A percentile compares a stretch with the other conserved stretches of the same genome.
Evolutionary conservation across 192 early-diverging fungal genomes (phyloP).

Genomic region (Linnemannia zychae): DNA sequence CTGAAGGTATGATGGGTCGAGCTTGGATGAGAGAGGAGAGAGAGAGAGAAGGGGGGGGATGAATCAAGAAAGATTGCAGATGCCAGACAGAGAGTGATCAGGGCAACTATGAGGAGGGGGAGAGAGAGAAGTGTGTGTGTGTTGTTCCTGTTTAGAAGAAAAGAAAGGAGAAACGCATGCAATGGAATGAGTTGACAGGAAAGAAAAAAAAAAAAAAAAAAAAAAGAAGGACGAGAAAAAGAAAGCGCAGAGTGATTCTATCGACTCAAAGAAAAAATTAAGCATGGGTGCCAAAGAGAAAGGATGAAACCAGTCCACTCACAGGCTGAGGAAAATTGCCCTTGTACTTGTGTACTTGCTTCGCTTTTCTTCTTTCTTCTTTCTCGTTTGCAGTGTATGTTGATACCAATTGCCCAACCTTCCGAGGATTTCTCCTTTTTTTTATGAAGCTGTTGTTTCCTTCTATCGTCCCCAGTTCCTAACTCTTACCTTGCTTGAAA

Average conservation of each 20-base stretch:
- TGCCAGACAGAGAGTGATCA: neutral
- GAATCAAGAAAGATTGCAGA: neutral
- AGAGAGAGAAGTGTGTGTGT: too few relatives aligned
- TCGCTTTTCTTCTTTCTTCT: neutral
- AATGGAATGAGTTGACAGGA: neutral
- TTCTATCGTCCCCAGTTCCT: neutral
- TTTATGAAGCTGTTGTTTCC: neutral
- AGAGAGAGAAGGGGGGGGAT: too few relatives aligned
- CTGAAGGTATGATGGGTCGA: neutral
- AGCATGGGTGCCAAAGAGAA: neutral
- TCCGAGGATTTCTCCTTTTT: constrained; percentile 1
- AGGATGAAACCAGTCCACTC: constrained; percentile 5
- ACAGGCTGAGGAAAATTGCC: neutral
- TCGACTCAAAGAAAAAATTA: neutral
- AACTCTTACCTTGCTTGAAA: neutral
- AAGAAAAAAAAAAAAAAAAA: neutral
- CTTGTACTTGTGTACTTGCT: neutral
- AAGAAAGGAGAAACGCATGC: neutral
- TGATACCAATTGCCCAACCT: neutral
- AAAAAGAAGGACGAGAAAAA: neutral
- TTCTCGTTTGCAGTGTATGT: neutral
- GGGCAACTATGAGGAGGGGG: neutral
- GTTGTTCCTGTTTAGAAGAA: neutral
- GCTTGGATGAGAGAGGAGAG: neutral
- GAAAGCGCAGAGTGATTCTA: neutral